Conservation (phyloP, 768 basidiomycete genomes). For the Panaeolus cyanescens region DNA sequence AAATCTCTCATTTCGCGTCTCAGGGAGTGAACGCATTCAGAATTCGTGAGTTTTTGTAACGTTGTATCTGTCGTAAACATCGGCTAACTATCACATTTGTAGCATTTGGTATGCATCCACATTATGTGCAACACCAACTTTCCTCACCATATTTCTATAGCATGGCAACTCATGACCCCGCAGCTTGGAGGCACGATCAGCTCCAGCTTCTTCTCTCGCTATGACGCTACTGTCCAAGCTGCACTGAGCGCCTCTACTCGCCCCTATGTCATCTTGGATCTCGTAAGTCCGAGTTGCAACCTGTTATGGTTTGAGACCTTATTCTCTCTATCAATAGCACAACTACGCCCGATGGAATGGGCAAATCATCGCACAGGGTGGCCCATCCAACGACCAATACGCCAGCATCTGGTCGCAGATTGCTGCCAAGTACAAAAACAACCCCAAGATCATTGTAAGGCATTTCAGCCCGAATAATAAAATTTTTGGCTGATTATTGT, state of each 20-base stretch:
- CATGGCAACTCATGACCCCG: conserved; percentile 56
- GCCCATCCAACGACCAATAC: conserved; percentile 57
- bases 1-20: conserved; percentile 48
- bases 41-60: conserved; percentile 21
- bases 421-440: conserved; percentile 45
- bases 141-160: conserved; percentile 16
- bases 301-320: not conserved
- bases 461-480: conserved; percentile 18
- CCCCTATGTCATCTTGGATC: conserved; percentile 51
- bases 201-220: conserved; percentile 41
- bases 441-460: conserved; percentile 43
- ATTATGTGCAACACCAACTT: not conserved
- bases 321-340: conserved; percentile 32
- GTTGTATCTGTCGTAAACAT: not conserved
- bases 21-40: conserved; percentile 54
- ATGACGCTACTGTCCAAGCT: conserved; percentile 51
- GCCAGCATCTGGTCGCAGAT: conserved; percentile 54
- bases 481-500: not conserved
- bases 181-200: conserved; percentile 49
- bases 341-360: conserved; percentile 65
- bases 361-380: conserved; percentile 58
- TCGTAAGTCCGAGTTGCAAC: conserved; percentile 29
- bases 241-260: conserved; percentile 41
- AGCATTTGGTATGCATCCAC: not conserved
- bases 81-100: not conserved